Evolutionary conservation across 75 land plant genomes (phyloP).

Genomic region (Sequoia sempervirens): DNA sequence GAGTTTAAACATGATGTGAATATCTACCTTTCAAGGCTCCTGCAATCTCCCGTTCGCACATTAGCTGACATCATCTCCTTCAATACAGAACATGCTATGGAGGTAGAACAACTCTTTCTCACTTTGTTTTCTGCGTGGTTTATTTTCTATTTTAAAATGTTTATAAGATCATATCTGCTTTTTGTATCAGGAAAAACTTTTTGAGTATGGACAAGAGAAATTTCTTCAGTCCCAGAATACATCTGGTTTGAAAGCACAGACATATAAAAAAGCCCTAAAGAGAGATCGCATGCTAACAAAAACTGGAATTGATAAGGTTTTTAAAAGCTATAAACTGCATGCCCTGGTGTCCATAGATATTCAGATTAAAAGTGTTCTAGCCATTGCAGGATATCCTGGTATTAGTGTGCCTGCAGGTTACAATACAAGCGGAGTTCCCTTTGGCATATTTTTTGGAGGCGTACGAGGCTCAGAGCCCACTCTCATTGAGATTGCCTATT

Average conservation of each 20-base stretch:
- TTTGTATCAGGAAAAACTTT: slow-evolving; percentile 29
- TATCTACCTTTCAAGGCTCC: slow-evolving; percentile 14
- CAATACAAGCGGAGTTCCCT: slow-evolving; percentile 18
- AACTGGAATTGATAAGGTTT: slow-evolving; percentile 33
- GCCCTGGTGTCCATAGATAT: slow-evolving; percentile 34
- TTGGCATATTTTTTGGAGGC: slow-evolving; percentile 34
- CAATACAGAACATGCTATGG: slow-evolving; percentile 10
- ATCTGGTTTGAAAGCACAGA: slow-evolving; percentile 15
- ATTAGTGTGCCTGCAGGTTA: slow-evolving; percentile 26
- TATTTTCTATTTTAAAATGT: not conserved
- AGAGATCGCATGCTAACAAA: slow-evolving; percentile 13
- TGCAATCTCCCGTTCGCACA: slow-evolving; percentile 17
- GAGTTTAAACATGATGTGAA: slow-evolving; percentile 20
- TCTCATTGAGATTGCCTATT: slow-evolving; percentile 65
- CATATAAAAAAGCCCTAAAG: slow-evolving; percentile 22
- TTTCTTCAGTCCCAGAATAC: slow-evolving; percentile 36
- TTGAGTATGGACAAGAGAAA: slow-evolving; percentile 31
- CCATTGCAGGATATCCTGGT: slow-evolving; percentile 43
- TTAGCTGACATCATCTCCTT: slow-evolving; percentile 23
- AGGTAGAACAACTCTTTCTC: slow-evolving; percentile 9
- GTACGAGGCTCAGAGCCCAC: slow-evolving; percentile 19
- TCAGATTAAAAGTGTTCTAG: slow-evolving; percentile 18
- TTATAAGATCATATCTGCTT: not conserved
- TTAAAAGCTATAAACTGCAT: slow-evolving; percentile 35
- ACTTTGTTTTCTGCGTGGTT: not conserved